Evolutionary conservation across 2,329 filamentous ascomycete genomes (phyloP), one percentile per base, ranked within the genome.

Genomic region (Cordyceps tenuipes): DNA sequence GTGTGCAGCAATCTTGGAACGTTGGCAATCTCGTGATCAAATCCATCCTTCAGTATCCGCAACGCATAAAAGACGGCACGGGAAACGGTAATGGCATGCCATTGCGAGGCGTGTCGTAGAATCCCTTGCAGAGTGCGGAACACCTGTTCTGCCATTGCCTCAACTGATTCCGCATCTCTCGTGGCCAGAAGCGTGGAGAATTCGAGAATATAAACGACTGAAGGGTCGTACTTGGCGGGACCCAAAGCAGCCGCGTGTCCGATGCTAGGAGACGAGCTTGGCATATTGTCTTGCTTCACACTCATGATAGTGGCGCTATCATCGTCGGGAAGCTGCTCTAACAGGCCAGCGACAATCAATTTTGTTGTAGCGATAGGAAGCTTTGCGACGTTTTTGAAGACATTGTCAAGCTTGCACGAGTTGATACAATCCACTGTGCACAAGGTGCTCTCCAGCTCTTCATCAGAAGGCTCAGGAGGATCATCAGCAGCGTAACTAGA

Each of bases 401-500:
- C 85, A 63, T 89, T 85, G 61, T 87, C 85, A 69, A 97, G 88
- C 59, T 88, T 86, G 71, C 94, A 99, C 49, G 91, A 88, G 66
- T 90, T 93, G 47, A 99, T 86, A 68, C 93, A 99, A 71, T 97
- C 94, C 3, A 97, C 89, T 0, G 94, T 93, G 70, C 90, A 94
- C 10, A 99, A 78, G 0, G 94, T 97, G 70, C 94, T 96, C 68
- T 99, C 94, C 34, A 99, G 81, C 71, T 99, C 94, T 70, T 97
- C 93, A 64, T 97, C 91, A 1, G 94, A 97, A 2, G 94, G 94
- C 75, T 99, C 94, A 0, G 94, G 94, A 13, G 94, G 94, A 69
- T 99, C 94, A 72, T 97, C 94, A 12, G 94, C 95, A 47, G 95
- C 94, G 71, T 99, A 97, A 72, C 93, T 97, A n/a, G 92, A 96